A percentile compares a stretch with the other conserved stretches of the same genome.
These are phyloP conservation scores for Leishmania martiniquensis DNA, from an alignment of 208 protist genomes.

Conservation along the genomic window DNA sequence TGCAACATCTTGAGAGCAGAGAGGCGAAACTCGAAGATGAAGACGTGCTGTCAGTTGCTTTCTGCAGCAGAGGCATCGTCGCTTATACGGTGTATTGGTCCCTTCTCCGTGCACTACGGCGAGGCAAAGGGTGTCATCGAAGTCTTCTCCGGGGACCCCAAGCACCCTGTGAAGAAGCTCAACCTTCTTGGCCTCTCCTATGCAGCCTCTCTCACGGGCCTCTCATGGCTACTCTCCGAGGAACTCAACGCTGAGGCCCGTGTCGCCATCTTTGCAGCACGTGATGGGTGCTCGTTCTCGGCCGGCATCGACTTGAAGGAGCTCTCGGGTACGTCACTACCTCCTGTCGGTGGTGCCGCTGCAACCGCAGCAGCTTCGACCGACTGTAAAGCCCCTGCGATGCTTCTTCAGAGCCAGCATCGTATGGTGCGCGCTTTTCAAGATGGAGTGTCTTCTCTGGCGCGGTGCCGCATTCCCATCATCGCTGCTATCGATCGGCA, in stretches of 20 bases:
- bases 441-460: slow-evolving; percentile 52
- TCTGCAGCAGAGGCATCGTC: slow-evolving; percentile 6
- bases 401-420: slow-evolving; percentile 61
- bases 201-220: slow-evolving; percentile 39
- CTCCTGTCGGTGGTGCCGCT: slow-evolving; percentile 13
- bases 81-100: slow-evolving; percentile 33
- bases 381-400: slow-evolving; percentile 38
- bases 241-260: slow-evolving; percentile 55
- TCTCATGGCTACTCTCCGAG: slow-evolving; percentile 42
- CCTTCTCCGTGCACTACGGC: slow-evolving; percentile 44
- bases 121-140: slow-evolving; percentile 49
- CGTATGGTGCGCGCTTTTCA: slow-evolving; percentile 52
- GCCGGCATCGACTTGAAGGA: slow-evolving; percentile 59
- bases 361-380: neutral
- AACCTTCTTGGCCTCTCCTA: slow-evolving; percentile 64
- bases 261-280: slow-evolving; percentile 54
- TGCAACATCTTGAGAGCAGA: neutral
- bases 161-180: slow-evolving; percentile 45
- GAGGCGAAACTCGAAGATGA: slow-evolving; percentile 2
- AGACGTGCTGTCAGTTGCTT: neutral
- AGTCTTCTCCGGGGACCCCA: slow-evolving; percentile 40
- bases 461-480: slow-evolving; percentile 66
- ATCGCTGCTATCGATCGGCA: slow-evolving; percentile 64
- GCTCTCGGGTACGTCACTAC: slow-evolving; percentile 10
- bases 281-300: slow-evolving; percentile 61